A percentile compares a stretch with the other conserved stretches of the same genome.
Evolutionary conservation across 2,329 filamentous ascomycete species (phyloP).

Genomic region (Alternaria tenuissima): DNA sequence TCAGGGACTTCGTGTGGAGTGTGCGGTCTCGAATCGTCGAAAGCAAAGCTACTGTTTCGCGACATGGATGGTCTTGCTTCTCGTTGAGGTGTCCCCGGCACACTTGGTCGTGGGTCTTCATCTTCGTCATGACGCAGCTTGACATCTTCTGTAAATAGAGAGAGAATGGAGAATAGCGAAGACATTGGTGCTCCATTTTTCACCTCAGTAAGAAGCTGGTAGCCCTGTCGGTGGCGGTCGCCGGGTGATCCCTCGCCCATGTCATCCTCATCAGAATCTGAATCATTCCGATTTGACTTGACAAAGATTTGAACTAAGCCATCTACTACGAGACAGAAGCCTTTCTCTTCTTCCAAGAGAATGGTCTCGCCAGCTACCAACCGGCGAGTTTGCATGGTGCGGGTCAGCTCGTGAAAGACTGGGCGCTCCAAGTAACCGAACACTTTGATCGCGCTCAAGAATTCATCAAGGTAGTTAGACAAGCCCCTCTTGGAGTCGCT

Average conservation of each 20-base stretch:
- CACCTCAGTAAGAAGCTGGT: constrained; percentile 94
- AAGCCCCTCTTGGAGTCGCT: constrained; percentile 88
- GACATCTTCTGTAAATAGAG: constrained; percentile 94
- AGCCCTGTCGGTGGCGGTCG: constrained; percentile 81
- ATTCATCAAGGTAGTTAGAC: constrained; percentile 97
- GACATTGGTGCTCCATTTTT: constrained; percentile 99
- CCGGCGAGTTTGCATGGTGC: constrained; percentile 98
- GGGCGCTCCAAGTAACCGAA: constrained; percentile 96
- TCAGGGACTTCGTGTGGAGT: constrained; percentile 38
- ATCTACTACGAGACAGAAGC: constrained; percentile 96
- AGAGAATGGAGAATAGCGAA: constrained; percentile 95
- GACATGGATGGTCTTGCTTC: constrained; percentile 30
- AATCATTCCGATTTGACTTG: constrained; percentile 73
- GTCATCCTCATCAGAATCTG: constrained; percentile 55
- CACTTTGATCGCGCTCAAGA: constrained; percentile 97
- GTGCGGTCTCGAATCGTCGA: constrained; percentile 43
- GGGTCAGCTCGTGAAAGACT: constrained; percentile 95
- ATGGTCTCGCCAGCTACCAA: constrained; percentile 95
- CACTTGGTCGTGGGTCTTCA: constrained; percentile 60
- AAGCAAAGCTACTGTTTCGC: constrained; percentile 41
- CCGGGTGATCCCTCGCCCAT: constrained; percentile 52
- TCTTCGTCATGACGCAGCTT: constrained; percentile 75
- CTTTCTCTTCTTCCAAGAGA: constrained; percentile 95
- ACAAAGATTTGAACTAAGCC: constrained; percentile 97
- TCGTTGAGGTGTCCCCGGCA: constrained; percentile 37